phyloP scores from a whole-genome alignment of 2,329 filamentous ascomycete species.

The Macrophomina pseudophaseolina region DNA sequence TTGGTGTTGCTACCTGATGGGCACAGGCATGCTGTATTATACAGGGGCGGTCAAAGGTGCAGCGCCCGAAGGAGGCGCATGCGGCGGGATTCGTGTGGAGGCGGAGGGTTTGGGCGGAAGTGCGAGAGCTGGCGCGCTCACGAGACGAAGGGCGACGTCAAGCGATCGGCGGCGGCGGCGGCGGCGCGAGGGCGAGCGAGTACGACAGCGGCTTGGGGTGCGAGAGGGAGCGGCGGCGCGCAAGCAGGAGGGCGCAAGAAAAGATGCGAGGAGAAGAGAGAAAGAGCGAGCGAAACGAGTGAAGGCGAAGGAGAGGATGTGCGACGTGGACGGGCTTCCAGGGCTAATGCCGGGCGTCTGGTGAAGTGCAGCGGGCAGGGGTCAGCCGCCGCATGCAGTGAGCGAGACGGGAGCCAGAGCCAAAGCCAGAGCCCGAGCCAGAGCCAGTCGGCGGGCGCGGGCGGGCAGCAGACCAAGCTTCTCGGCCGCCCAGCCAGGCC shows the following conservation, averaged over 20 bases:
- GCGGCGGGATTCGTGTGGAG: slow-evolving; percentile 8
- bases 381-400: slow-evolving; percentile 10
- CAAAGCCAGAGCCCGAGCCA: neutral
- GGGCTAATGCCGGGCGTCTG: slow-evolving; percentile 16
- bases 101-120: neutral
- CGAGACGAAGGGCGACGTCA: slow-evolving; percentile 22
- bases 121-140: slow-evolving; percentile 23
- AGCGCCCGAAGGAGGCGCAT: slow-evolving; percentile 23
- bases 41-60: slow-evolving; percentile 8
- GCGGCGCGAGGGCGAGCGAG: neutral
- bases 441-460: too few relatives aligned
- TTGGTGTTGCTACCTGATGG: slow-evolving; percentile 37
- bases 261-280: neutral
- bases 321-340: slow-evolving; percentile 14
- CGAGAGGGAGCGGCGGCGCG: slow-evolving; percentile 12
- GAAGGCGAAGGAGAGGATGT: slow-evolving; percentile 19
- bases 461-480: too few relatives aligned
- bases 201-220: neutral
- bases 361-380: slow-evolving; percentile 8
- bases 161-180: slow-evolving; percentile 13
- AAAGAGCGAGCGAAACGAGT: slow-evolving; percentile 11
- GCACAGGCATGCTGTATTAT: slow-evolving; percentile 37
- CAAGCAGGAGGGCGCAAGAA: neutral
- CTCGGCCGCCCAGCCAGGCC: too few relatives aligned
- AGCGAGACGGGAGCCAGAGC: neutral